phyloP scores from a whole-genome alignment of 2,329 filamentous ascomycete species.

The Lithohypha guttulata region DNA sequence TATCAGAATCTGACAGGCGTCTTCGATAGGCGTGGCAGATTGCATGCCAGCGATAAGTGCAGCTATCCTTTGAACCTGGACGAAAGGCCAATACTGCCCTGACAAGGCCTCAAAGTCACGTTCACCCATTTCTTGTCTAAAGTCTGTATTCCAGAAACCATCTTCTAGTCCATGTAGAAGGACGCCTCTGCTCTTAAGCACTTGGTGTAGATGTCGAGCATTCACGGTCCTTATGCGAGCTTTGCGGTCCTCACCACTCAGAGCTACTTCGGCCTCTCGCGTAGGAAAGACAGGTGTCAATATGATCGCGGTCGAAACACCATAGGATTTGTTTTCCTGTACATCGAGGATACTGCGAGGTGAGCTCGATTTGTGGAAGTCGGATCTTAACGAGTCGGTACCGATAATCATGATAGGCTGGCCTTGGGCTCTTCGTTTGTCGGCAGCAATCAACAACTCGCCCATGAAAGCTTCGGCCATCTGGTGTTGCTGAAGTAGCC shows the following conservation, averaged over 20 bases:
- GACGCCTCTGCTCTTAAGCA: constrained; percentile 39
- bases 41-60: constrained; percentile 35
- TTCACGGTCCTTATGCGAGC: constrained; percentile 47
- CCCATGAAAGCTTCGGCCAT: constrained; percentile 60
- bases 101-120: constrained; percentile 26
- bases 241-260: constrained; percentile 38
- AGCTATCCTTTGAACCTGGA: constrained; percentile 51
- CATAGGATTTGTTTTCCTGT: constrained; percentile 36
- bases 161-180: constrained; percentile 13
- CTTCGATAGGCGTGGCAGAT: constrained; percentile 22
- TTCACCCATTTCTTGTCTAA: constrained; percentile 20
- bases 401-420: constrained; percentile 67
- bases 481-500: constrained; percentile 61
- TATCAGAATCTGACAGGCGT: constrained; percentile 28
- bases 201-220: constrained; percentile 52
- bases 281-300: constrained; percentile 41
- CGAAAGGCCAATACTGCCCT: constrained; percentile 45
- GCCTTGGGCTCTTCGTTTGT: constrained; percentile 60
- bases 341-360: constrained; percentile 36
- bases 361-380: constrained; percentile 37
- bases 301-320: constrained; percentile 43
- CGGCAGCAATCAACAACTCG: constrained; percentile 60
- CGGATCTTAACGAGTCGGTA: constrained; percentile 54
- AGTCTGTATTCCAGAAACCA: constrained; percentile 23
- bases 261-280: constrained; percentile 12